These are phyloP conservation scores for Stachybotrys echinatus DNA, from an alignment of 2,329 filamentous ascomycete genomes.

Conservation along the genomic window DNA sequence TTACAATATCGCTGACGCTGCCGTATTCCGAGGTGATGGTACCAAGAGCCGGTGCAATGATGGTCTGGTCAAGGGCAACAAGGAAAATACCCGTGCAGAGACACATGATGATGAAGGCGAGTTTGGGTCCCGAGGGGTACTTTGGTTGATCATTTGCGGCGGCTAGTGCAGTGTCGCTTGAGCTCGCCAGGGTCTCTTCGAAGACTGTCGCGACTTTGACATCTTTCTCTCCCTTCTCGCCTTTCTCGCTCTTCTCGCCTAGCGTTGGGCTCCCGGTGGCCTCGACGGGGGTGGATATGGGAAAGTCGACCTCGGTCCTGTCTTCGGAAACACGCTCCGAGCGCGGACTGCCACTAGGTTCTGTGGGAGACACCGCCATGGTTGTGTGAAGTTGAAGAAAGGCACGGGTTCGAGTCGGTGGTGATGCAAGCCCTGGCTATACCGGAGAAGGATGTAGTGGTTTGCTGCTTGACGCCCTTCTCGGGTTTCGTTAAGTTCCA, in stretches of 20 bases:
- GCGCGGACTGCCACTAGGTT: slow-evolving; percentile 15
- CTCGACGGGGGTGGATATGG: neutral
- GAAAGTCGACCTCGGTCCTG: slow-evolving; percentile 23
- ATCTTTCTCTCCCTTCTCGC: slow-evolving; percentile 6
- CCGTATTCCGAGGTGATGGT: slow-evolving; percentile 42
- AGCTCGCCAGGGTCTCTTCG: slow-evolving; percentile 7
- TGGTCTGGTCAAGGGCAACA: slow-evolving; percentile 46
- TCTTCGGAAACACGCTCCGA: slow-evolving; percentile 19
- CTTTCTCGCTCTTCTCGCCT: slow-evolving; percentile 4
- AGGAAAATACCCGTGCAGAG: slow-evolving; percentile 43
- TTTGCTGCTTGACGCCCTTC: no score
- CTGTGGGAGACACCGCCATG: slow-evolving; percentile 4
- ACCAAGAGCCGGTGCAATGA: slow-evolving; percentile 46
- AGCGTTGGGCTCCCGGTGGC: slow-evolving; percentile 9
- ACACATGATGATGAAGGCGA: slow-evolving; percentile 35
- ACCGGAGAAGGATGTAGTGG: no score
- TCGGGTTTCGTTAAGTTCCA: no score
- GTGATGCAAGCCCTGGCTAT: no score
- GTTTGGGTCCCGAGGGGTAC: slow-evolving; percentile 35
- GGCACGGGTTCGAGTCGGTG: neutral
- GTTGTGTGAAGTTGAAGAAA: neutral
- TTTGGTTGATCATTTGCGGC: neutral
- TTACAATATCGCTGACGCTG: slow-evolving; percentile 40
- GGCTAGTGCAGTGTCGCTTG: slow-evolving; percentile 1
- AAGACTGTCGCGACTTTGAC: slow-evolving; percentile 2